Evolutionary conservation across 2,329 filamentous ascomycete species (phyloP), one percentile per base, ranked within the genome.

Genomic region (Cercospora berteroae): DNA sequence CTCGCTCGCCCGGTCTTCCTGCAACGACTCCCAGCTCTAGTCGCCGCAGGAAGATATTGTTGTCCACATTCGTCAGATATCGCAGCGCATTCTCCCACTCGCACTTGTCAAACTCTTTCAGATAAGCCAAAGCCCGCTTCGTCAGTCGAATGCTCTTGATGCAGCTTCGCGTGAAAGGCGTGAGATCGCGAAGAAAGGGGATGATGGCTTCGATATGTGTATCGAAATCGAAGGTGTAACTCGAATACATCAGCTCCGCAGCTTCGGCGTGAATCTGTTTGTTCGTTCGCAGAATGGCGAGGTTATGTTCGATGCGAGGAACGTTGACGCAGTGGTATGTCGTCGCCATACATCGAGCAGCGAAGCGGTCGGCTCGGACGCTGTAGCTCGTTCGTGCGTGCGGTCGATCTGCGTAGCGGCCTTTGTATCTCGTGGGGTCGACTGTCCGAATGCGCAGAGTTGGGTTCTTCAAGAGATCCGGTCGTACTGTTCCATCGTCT

Each of bases 181-280:
- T 86, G 36, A 88, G 81, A 74, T 89, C 86, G 33, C 80, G 79
- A 44, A 90, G 79, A 74, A 89, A 89, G 0, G 87, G 86, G 0
- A 84, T 81, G 5, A 87, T 81, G 16, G 87, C 86, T 76, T 89
- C 87, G 70, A 89, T 80, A 76, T 87, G 82, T 58, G 82, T 81
- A 68, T 84, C 84, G 75, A 90, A 90, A 72, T 85, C 83, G 75
- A 89, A 89, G 0, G 80, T 79, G 74, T 88, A 85, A 64, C 76
- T 79, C 7, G 79, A 80, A 76, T 89, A 90, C 3, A 90, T 79
- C 16, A 86, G 74, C 66, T 84, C 81, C 4, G 83, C 79, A n/a
- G 85, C 83, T 75, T 89, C 87, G 67, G 81, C 79, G 74, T 88
- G 81, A 60, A 88, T 79, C 63, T 80, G 80, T 48, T 80, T 79